phyloP scores from a whole-genome alignment of 495 filamentous ascomycete species.

The Xylaria venustula region DNA sequence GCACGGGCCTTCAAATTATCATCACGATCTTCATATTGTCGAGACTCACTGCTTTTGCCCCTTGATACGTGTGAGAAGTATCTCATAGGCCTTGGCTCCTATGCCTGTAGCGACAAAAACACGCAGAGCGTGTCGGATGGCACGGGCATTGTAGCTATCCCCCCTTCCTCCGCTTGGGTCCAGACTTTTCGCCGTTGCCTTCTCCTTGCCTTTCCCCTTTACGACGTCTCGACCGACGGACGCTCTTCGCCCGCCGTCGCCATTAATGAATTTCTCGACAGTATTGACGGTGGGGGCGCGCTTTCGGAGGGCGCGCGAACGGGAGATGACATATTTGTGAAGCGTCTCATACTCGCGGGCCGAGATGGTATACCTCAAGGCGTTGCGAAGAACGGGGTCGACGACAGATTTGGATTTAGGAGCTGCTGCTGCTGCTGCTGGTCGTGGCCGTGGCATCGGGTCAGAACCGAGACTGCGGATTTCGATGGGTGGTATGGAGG shows the following conservation, averaged over 20 bases:
- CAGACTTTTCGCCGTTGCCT: neutral
- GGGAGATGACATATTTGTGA: slow-evolving; percentile 73
- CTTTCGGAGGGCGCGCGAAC: slow-evolving; percentile 58
- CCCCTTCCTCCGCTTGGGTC: slow-evolving; percentile 18
- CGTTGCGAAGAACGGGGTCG: slow-evolving; percentile 70
- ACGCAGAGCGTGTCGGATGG: slow-evolving; percentile 72
- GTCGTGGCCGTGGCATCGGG: slow-evolving; percentile 17
- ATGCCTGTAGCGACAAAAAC: slow-evolving; percentile 71
- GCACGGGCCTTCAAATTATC: neutral
- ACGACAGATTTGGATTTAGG: slow-evolving; percentile 39
- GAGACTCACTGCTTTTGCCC: slow-evolving; percentile 41
- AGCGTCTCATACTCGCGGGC: slow-evolving; percentile 80
- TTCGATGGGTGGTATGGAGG: slow-evolving; percentile 21
- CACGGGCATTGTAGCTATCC: slow-evolving; percentile 76
- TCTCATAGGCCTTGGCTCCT: slow-evolving; percentile 66
- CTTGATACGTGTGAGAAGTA: slow-evolving; percentile 49
- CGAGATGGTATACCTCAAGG: slow-evolving; percentile 78
- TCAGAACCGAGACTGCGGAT: slow-evolving; percentile 10
- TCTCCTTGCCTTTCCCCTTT: slow-evolving; percentile 26
- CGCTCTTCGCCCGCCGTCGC: slow-evolving; percentile 13
- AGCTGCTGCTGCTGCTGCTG: slow-evolving; percentile 20
- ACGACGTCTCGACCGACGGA: slow-evolving; percentile 9
- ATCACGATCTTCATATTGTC: neutral
- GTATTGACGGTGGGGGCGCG: slow-evolving; percentile 55
- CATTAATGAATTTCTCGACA: slow-evolving; percentile 49